These are phyloP conservation scores for Iris macrosiphon DNA, from an alignment of 106 monocot species.

Conservation along the genomic window DNA sequence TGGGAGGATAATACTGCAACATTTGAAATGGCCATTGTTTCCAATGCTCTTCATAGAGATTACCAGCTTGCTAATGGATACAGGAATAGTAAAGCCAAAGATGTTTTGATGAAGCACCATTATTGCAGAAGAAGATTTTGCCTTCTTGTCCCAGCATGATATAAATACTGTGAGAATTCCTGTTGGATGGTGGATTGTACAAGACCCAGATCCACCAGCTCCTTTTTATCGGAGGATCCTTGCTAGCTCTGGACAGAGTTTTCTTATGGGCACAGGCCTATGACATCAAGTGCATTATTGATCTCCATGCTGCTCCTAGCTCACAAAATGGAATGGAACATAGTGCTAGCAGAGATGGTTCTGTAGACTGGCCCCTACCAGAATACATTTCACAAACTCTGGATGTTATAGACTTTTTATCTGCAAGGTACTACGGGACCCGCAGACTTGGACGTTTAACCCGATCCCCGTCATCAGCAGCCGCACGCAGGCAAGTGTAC, in stretches of 20 bases:
- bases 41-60: slow-evolving; percentile 74
- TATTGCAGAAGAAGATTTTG: slow-evolving; percentile 61
- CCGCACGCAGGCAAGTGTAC: no score
- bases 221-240: slow-evolving; percentile 75
- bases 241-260: slow-evolving; percentile 55
- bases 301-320: slow-evolving; percentile 87
- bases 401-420: slow-evolving; percentile 59
- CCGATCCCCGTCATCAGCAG: no score
- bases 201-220: slow-evolving; percentile 69
- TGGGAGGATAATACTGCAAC: slow-evolving; percentile 73
- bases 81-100: slow-evolving; percentile 43
- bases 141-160: slow-evolving; percentile 46
- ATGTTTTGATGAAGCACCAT: slow-evolving; percentile 43
- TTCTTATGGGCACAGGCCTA: slow-evolving; percentile 74
- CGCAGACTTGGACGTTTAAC: no score
- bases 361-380: slow-evolving; percentile 52
- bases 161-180: slow-evolving; percentile 86
- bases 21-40: slow-evolving; percentile 57
- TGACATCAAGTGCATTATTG: slow-evolving; percentile 73
- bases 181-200: slow-evolving; percentile 87
- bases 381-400: slow-evolving; percentile 46
- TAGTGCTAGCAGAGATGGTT: slow-evolving; percentile 87
- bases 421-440: slow-evolving; percentile 67
- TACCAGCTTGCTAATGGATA: slow-evolving; percentile 87
- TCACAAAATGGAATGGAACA: slow-evolving; percentile 91